Percentiles rank a stretch among this genome's conserved stretches.
phyloP scores from a whole-genome alignment of 495 filamentous ascomycete genomes.

The Lophium mytilinum region DNA sequence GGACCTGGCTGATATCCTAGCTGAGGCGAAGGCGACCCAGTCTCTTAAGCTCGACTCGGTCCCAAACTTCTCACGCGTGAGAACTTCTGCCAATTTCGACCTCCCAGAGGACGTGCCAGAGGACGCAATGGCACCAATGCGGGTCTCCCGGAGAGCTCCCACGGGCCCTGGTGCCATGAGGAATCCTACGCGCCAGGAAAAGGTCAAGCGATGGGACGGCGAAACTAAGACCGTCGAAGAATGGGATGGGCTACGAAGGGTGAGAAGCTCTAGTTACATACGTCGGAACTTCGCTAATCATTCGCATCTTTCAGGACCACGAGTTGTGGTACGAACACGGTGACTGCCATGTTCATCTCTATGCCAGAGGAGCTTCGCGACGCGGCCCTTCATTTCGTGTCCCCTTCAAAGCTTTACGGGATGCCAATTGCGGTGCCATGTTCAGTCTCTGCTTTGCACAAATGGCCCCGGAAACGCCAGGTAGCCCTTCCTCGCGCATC shows the following conservation, averaged over 20 bases:
- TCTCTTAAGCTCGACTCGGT: not conserved
- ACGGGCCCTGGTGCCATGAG: conserved; percentile 3
- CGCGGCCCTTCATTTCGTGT: conserved; percentile 55
- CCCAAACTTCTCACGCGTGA: not conserved
- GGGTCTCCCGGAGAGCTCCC: conserved; percentile 3
- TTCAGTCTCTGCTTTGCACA: conserved; percentile 42
- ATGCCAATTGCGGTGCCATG: conserved; percentile 45
- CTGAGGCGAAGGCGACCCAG: not conserved
- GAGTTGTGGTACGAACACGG: conserved; percentile 57
- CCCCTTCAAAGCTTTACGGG: conserved; percentile 41
- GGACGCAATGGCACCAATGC: not conserved
- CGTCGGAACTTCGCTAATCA: conserved; percentile 2
- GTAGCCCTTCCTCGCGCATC: conserved; percentile 4
- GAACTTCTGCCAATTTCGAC: not conserved
- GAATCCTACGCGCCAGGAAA: conserved; percentile 11
- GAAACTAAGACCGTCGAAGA: conserved; percentile 36
- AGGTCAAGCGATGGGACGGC: conserved; percentile 49
- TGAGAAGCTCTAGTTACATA: conserved; percentile 23
- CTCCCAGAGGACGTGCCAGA: not conserved
- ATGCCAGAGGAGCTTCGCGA: conserved; percentile 49
- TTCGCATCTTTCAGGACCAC: conserved; percentile 38
- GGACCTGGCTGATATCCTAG: not conserved
- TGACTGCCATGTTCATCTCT: conserved; percentile 56
- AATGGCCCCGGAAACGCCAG: conserved; percentile 18
- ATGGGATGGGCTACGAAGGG: conserved; percentile 49